Conservation (phyloP, 345 rosid species). For the Lumnitzera racemosa region DNA sequence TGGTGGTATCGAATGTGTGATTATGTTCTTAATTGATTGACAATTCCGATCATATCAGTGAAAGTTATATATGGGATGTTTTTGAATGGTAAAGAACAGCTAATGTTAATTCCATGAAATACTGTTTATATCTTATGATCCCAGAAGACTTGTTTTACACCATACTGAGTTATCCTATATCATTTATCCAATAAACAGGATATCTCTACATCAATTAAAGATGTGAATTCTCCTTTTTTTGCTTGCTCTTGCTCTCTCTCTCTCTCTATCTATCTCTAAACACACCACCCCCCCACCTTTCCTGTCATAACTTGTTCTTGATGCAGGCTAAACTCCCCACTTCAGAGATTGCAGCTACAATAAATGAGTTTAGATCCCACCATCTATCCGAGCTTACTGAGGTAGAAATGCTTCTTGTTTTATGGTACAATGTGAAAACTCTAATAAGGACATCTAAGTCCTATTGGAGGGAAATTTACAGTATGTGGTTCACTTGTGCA, state of each 20-base stretch:
- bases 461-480: background rate
- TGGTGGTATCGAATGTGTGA: too few relatives aligned
- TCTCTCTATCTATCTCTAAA: background rate
- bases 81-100: too few relatives aligned
- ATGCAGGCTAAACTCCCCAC: slow-evolving; percentile 75
- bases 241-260: background rate
- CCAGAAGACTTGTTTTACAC: too few relatives aligned
- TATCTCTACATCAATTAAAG: background rate
- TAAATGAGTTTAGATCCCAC: slow-evolving; percentile 88
- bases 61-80: too few relatives aligned
- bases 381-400: slow-evolving; percentile 91
- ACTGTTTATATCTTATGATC: too few relatives aligned
- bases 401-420: slow-evolving; percentile 27
- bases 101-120: too few relatives aligned
- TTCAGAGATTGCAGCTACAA: slow-evolving; percentile 84
- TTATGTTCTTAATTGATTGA: too few relatives aligned
- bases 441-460: background rate
- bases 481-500: slow-evolving; percentile 20
- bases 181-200: too few relatives aligned
- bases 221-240: background rate
- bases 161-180: too few relatives aligned
- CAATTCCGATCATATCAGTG: too few relatives aligned
- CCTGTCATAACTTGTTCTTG: background rate
- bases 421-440: background rate
- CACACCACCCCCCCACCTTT: too few relatives aligned